Base-by-base conservation (phyloP, 2,329 filamentous ascomycete species). In the Alternaria conjuncta region DNA sequence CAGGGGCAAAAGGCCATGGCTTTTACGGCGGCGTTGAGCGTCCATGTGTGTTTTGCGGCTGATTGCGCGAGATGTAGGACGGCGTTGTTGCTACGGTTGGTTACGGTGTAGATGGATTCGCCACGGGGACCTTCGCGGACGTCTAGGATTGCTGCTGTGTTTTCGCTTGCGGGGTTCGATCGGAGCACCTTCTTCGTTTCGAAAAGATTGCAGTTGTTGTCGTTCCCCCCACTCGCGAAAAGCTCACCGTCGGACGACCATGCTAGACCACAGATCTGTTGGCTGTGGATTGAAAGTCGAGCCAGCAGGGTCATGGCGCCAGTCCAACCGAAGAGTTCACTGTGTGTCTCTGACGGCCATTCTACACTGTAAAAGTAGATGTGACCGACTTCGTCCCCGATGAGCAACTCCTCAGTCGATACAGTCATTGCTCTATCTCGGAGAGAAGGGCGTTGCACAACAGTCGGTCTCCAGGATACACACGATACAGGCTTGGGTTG, bases 1-100 rank as follows among this genome's bases (percentile, higher is more conserved):
- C 94, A 99, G 0, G 96, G 95, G 67, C 95, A 97, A 80, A 98
- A 98, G 2, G 96, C 94, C 71, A 98, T 96, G 30, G 96, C 96
- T 80, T 99, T 99, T 69, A 98, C 92, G 3, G 96, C 96, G 1
- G 95, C 95, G 25, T 88, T 88, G 77, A 99, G 93, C 11, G 84
- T 79, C 87, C 93, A 96, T 30, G 86, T 86, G 77, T 97, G 89
- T 71, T 87, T 90, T 72, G 92, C 88, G 28, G 84, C 82, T 7
- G 88, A 88, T 6, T 81, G 74, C 3, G 82, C 82, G 25, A 92
- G 79, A 23, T 84, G 81, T 18, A 85, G 59, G 20, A 82, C 76
- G 2, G 70, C 58, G 13, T 69, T 72, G 47, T 78, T 72, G 49
- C 77, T 78, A 18, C 73, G 75, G 11, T 78, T 74, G 6, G 71